A percentile compares a stretch with the other conserved stretches of the same genome.
These are phyloP conservation scores for Eutrema heterophyllum DNA, from an alignment of 345 rosid species.

Conservation along the genomic window DNA sequence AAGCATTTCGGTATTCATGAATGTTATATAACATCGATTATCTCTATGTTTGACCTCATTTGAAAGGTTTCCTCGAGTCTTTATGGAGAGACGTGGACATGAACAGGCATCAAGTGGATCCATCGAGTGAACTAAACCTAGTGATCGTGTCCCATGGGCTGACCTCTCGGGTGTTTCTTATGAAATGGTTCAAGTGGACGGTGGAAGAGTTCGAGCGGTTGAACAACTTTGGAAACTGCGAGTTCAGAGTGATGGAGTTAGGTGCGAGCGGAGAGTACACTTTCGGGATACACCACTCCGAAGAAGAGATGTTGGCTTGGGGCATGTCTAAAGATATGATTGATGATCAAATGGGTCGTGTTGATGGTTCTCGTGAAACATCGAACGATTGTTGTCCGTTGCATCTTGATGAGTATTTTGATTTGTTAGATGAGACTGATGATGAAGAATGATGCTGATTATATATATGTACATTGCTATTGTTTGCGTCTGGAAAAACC, in stretches of 20 bases:
- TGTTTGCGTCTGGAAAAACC: neutral
- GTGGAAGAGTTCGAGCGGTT: slow-evolving; percentile 76
- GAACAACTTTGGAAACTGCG: slow-evolving; percentile 79
- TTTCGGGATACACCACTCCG: slow-evolving; percentile 45
- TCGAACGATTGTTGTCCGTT: slow-evolving; percentile 61
- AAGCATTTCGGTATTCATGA: neutral
- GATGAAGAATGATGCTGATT: slow-evolving; percentile 19
- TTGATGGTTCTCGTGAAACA: slow-evolving; percentile 38
- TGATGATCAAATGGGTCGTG: slow-evolving; percentile 67
- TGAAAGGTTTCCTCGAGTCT: slow-evolving; percentile 76
- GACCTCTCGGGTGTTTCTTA: slow-evolving; percentile 75
- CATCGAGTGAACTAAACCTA: slow-evolving; percentile 65
- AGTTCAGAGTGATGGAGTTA: slow-evolving; percentile 68
- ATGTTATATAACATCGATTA: neutral
- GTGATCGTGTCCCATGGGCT: slow-evolving; percentile 77
- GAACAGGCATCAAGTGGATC: slow-evolving; percentile 55
- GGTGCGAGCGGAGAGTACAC: slow-evolving; percentile 78
- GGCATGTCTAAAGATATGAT: slow-evolving; percentile 80
- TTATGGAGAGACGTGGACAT: slow-evolving; percentile 92
- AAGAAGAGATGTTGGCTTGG: slow-evolving; percentile 49
- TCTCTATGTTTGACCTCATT: neutral
- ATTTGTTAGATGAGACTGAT: slow-evolving; percentile 34
- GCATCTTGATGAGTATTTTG: slow-evolving; percentile 60
- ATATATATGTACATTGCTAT: neutral
- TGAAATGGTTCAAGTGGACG: slow-evolving; percentile 99